phyloP scores from a whole-genome alignment of 768 basidiomycete genomes.

The Lentinula sp. region DNA sequence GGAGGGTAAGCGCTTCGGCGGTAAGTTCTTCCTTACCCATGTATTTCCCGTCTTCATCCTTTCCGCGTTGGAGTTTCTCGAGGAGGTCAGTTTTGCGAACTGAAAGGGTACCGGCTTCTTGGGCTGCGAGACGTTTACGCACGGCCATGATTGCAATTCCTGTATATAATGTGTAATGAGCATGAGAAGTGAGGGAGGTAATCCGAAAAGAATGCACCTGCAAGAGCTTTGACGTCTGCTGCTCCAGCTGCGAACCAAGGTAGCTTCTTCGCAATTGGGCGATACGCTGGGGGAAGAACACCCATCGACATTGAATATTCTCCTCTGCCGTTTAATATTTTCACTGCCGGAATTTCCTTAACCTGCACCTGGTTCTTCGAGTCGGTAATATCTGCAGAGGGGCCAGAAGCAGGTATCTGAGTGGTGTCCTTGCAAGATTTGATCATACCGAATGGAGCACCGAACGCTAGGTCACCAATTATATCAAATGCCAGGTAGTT shows the following conservation, averaged over 20 bases:
- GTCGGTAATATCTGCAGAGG: constrained; percentile 43
- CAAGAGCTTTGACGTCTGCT: constrained; percentile 62
- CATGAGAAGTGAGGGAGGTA: not conserved
- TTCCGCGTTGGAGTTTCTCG: constrained; percentile 71
- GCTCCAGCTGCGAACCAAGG: constrained; percentile 76
- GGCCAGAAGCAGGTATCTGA: constrained; percentile 53
- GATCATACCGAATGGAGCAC: constrained; percentile 87
- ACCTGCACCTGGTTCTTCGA: constrained; percentile 32
- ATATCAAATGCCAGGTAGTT: constrained; percentile 62
- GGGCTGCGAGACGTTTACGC: constrained; percentile 62
- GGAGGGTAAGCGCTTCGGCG: constrained; percentile 79
- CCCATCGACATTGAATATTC: constrained; percentile 85
- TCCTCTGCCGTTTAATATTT: constrained; percentile 84
- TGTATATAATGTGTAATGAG: not conserved
- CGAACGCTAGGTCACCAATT: constrained; percentile 85
- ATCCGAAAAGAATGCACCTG: constrained; percentile 34
- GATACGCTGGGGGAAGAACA: constrained; percentile 64
- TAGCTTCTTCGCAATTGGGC: constrained; percentile 54
- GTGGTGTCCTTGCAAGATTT: constrained; percentile 66
- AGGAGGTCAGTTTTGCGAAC: constrained; percentile 54
- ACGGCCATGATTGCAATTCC: constrained; percentile 70
- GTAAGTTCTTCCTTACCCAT: constrained; percentile 83
- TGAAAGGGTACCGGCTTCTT: constrained; percentile 39
- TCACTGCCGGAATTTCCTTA: constrained; percentile 67
- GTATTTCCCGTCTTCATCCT: constrained; percentile 73